Conservation (phyloP, 257 asterid species). For the Cinchona pubescens region DNA sequence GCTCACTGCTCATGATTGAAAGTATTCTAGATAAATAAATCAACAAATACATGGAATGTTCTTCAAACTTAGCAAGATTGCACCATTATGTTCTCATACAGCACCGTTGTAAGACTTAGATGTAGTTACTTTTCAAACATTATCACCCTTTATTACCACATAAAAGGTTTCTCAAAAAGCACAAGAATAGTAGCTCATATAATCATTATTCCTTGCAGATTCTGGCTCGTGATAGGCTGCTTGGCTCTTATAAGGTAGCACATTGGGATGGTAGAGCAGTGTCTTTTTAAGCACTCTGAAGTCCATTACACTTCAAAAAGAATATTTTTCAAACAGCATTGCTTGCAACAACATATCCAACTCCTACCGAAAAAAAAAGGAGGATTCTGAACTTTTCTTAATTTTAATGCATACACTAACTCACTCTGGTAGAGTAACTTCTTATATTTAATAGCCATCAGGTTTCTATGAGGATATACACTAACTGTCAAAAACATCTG, state of each 20-base stretch:
- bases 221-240: slow-evolving; percentile 78
- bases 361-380: neutral
- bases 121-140: neutral
- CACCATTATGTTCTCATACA: neutral
- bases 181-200: neutral
- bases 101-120: neutral
- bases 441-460: slow-evolving; percentile 1
- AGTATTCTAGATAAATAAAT: neutral
- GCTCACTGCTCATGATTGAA: neutral
- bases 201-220: slow-evolving; percentile 45
- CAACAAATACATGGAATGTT: neutral
- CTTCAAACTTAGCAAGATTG: neutral
- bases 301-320: neutral
- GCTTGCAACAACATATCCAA: neutral
- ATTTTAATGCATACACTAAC: neutral
- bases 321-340: neutral
- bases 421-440: slow-evolving; percentile 3
- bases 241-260: slow-evolving; percentile 82
- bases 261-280: slow-evolving; percentile 15
- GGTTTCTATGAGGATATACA: neutral
- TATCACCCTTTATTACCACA: neutral
- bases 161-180: neutral
- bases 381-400: neutral
- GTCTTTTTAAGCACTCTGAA: slow-evolving; percentile 9
- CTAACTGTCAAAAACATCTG: slow-evolving; percentile 9